Conservation (phyloP, 257 asterid genomes). For the Solanum appendiculatum region DNA sequence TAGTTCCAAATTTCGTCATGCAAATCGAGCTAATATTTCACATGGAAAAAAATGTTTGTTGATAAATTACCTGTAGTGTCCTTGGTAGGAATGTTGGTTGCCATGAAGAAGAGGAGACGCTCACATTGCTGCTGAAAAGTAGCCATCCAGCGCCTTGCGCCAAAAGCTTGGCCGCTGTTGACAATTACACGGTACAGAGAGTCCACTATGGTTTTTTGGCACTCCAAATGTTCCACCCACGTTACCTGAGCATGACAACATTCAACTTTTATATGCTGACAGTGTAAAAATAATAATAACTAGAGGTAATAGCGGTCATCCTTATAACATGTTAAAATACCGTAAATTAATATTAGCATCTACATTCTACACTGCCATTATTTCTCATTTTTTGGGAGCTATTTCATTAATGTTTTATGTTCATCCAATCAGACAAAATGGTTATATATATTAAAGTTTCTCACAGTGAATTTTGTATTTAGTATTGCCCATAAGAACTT, state of each 20-base stretch:
- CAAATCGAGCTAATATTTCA: not conserved
- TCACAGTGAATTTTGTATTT: not conserved
- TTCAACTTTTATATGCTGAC: not conserved
- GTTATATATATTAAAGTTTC: not conserved
- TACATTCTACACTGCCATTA: not conserved
- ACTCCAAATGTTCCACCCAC: conserved; percentile 88
- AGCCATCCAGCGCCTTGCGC: conserved; percentile 86
- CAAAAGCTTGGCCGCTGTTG: conserved; percentile 74
- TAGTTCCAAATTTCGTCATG: not conserved
- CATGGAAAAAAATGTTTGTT: not conserved
- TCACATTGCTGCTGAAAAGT: conserved; percentile 58
- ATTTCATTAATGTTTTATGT: not conserved
- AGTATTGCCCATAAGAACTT: not conserved
- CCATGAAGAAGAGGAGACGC: conserved; percentile 48
- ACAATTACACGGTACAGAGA: conserved; percentile 54
- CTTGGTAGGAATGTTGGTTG: conserved; percentile 74
- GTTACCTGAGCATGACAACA: conserved; percentile 44
- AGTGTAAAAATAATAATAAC: not conserved
- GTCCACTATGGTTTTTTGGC: conserved; percentile 47
- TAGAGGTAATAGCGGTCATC: not conserved
- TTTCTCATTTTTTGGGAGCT: not conserved
- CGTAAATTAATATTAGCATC: not conserved
- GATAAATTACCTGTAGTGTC: conserved; percentile 61
- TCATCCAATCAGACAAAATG: not conserved
- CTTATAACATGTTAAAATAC: too few species aligned